Conservation (phyloP, 768 basidiomycete species). For the Rubroboletus satanas region DNA sequence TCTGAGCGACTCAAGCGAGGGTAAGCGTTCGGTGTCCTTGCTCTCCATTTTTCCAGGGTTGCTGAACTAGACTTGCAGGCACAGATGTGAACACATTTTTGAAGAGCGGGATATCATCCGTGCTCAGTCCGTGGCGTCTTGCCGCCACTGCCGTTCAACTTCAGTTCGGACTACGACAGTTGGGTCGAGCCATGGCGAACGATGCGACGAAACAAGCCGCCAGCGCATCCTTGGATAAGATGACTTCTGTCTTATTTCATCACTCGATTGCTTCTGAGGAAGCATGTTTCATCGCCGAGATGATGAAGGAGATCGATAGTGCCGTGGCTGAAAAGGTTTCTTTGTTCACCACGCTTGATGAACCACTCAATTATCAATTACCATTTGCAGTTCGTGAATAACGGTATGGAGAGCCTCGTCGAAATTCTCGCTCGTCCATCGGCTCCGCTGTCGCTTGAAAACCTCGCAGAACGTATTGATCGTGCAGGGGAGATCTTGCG, state of each 20-base stretch:
- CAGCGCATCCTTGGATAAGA: slow-evolving; percentile 59
- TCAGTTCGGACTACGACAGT: slow-evolving; percentile 69
- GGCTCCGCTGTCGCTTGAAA: slow-evolving; percentile 22
- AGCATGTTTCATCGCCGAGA: slow-evolving; percentile 80
- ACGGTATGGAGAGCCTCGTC: slow-evolving; percentile 62
- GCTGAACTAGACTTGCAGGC: slow-evolving; percentile 11
- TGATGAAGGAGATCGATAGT: slow-evolving; percentile 65
- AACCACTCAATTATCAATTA: not conserved
- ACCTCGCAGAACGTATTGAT: slow-evolving; percentile 40
- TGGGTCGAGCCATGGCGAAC: slow-evolving; percentile 63
- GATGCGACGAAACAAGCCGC: slow-evolving; percentile 50
- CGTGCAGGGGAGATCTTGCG: slow-evolving; percentile 67
- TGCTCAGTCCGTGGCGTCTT: slow-evolving; percentile 81
- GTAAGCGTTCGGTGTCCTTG: slow-evolving; percentile 34
- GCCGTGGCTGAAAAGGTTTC: slow-evolving; percentile 64
- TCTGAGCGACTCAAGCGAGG: slow-evolving; percentile 57
- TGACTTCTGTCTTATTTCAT: slow-evolving; percentile 65
- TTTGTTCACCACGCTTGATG: not conserved
- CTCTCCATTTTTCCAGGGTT: too few relatives aligned
- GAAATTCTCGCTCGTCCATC: slow-evolving; percentile 45
- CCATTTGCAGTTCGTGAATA: slow-evolving; percentile 61
- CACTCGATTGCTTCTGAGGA: slow-evolving; percentile 75
- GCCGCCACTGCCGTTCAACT: slow-evolving; percentile 78
- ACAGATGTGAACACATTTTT: slow-evolving; percentile 47
- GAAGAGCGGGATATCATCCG: slow-evolving; percentile 59